These are phyloP conservation scores for Lentithecium fluviatile DNA, from an alignment of 495 filamentous ascomycete genomes.

Conservation along the genomic window DNA sequence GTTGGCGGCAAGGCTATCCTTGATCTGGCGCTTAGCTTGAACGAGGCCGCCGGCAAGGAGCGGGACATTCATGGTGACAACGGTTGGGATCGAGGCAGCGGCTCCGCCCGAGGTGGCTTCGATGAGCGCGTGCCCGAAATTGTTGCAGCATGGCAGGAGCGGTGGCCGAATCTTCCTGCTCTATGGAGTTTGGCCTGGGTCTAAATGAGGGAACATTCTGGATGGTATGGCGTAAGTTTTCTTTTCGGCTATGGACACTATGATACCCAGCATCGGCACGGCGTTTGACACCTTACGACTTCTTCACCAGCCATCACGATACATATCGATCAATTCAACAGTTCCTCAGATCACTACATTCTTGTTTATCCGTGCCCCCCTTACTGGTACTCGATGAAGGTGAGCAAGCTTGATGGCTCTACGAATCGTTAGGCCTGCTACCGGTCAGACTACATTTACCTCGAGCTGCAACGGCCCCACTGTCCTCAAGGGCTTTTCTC, in stretches of 20 bases:
- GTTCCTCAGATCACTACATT: too few relatives aligned
- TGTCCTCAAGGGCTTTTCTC: too few relatives aligned
- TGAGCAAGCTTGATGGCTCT: too few relatives aligned
- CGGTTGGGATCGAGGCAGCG: slow-evolving; percentile 68
- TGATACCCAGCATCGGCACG: background rate
- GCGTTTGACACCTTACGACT: background rate
- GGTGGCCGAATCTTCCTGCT: slow-evolving; percentile 85
- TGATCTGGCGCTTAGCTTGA: slow-evolving; percentile 83
- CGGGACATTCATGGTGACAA: slow-evolving; percentile 58
- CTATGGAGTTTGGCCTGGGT: slow-evolving; percentile 97
- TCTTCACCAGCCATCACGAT: too few relatives aligned
- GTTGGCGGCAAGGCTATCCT: slow-evolving; percentile 89
- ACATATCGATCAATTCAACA: too few relatives aligned
- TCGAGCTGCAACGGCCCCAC: too few relatives aligned
- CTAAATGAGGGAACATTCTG: slow-evolving; percentile 42
- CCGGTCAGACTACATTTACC: too few relatives aligned
- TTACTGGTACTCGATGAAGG: too few relatives aligned
- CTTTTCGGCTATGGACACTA: background rate
- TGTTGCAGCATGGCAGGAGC: slow-evolving; percentile 92
- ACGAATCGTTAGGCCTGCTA: too few relatives aligned
- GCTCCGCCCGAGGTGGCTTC: slow-evolving; percentile 69
- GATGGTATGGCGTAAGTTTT: background rate
- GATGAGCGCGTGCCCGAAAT: slow-evolving; percentile 94
- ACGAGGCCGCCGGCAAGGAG: slow-evolving; percentile 77
- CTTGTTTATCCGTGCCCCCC: too few relatives aligned